phyloP scores from a whole-genome alignment of 495 filamentous ascomycete species.

The Daldinia childiae region DNA sequence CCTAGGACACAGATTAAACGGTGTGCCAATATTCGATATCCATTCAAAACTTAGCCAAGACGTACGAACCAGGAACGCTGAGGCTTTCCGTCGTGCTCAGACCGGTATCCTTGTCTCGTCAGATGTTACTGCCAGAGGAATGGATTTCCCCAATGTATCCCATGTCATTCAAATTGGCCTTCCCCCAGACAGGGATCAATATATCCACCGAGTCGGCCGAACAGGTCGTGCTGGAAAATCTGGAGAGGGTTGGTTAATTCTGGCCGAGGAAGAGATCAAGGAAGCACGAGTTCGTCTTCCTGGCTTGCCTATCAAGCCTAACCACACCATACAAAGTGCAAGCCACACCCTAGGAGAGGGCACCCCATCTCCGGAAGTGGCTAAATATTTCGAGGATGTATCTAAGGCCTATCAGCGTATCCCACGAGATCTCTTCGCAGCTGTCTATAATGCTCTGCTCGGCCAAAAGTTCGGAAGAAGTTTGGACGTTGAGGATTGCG shows the following conservation, averaged over 20 bases:
- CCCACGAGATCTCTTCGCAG: conserved; percentile 45
- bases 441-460: conserved; percentile 60
- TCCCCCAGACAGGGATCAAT: conserved; percentile 76
- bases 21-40: conserved; percentile 69
- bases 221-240: conserved; percentile 74
- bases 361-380: conserved; percentile 48
- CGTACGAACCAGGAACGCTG: conserved; percentile 70
- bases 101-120: conserved; percentile 86
- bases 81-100: conserved; percentile 70
- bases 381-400: conserved; percentile 52
- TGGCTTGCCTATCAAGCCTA: conserved; percentile 71
- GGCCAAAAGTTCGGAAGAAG: conserved; percentile 51
- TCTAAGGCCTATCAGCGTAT: conserved; percentile 47
- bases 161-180: conserved; percentile 87
- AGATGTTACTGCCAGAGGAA: conserved; percentile 93
- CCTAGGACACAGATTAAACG: conserved; percentile 9
- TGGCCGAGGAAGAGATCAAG: conserved; percentile 67
- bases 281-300: conserved; percentile 61
- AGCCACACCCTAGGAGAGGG: conserved; percentile 56
- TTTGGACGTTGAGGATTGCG: conserved; percentile 48
- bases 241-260: conserved; percentile 82
- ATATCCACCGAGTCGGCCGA: conserved; percentile 89
- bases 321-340: conserved; percentile 59
- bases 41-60: conserved; percentile 81
- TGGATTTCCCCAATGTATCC: conserved; percentile 95